phyloP scores from a whole-genome alignment of 768 basidiomycete species.

The Cantharellus cinnabarinus region DNA sequence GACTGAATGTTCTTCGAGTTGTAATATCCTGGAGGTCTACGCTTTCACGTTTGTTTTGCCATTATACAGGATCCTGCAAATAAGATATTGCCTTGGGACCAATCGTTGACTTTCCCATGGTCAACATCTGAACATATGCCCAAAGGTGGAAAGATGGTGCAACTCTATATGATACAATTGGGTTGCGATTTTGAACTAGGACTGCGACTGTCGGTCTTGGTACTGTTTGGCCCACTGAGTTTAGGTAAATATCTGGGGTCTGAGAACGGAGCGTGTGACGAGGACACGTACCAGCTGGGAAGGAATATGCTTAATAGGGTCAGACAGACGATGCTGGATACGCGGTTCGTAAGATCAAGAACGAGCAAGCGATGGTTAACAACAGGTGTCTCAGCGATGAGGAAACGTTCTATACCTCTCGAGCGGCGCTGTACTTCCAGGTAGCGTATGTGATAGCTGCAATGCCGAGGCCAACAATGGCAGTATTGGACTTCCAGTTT shows the following conservation, averaged over 20 bases:
- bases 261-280: not conserved
- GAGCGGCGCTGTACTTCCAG: constrained; percentile 54
- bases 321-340: constrained; percentile 6
- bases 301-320: constrained; percentile 52
- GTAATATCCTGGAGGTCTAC: no score
- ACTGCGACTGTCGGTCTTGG: not conserved
- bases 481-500: constrained; percentile 80
- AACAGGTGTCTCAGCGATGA: not conserved
- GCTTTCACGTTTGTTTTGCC: no score
- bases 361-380: not conserved
- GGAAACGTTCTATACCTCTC: constrained; percentile 38
- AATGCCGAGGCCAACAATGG: constrained; percentile 49
- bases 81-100: no score
- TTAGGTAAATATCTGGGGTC: not conserved
- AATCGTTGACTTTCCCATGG: no score
- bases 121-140: no score
- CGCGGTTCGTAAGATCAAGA: not conserved
- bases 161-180: no score
- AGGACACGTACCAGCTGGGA: constrained; percentile 44
- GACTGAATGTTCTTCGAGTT: constrained; percentile 5
- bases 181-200: no score
- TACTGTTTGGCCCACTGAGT: constrained; percentile 1
- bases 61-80: no score
- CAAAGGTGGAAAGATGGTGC: no score
- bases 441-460: constrained; percentile 40